Conservation (phyloP, 2,329 filamentous ascomycete genomes). For the Cladobotryum mycophilum region DNA sequence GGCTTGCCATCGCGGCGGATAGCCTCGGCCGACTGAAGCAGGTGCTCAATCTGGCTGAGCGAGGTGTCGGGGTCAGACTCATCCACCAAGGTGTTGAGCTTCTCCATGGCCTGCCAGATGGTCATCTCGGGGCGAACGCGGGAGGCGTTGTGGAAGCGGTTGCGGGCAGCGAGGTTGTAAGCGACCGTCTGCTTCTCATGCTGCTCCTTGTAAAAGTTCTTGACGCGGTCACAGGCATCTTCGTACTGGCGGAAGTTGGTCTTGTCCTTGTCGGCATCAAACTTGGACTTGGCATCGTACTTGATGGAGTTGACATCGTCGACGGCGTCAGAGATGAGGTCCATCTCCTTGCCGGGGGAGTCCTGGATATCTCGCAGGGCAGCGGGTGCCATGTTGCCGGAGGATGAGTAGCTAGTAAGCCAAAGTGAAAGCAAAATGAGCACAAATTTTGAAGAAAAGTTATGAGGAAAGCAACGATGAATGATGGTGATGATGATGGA, state of each 20-base stretch:
- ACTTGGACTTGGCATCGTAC: constrained; percentile 50
- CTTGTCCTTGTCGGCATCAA: constrained; percentile 73
- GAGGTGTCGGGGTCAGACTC: constrained; percentile 86
- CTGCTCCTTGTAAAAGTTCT: constrained; percentile 75
- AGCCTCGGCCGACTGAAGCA: constrained; percentile 82
- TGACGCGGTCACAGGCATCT: constrained; percentile 75
- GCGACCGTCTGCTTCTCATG: constrained; percentile 68
- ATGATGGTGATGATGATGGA: too few relatives aligned
- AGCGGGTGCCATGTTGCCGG: constrained; percentile 20
- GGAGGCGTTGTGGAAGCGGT: constrained; percentile 48
- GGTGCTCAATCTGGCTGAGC: constrained; percentile 82
- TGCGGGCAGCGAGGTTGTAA: constrained; percentile 78
- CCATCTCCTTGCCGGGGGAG: constrained; percentile 30
- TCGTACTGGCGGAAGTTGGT: constrained; percentile 76
- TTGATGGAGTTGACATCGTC: constrained; percentile 51
- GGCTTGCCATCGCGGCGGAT: constrained; percentile 81
- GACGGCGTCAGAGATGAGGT: constrained; percentile 42
- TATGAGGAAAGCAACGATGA: too few relatives aligned
- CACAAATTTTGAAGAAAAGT: too few relatives aligned
- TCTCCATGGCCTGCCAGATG: constrained; percentile 88
- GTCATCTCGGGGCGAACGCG: constrained; percentile 65
- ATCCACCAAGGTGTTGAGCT: constrained; percentile 84
- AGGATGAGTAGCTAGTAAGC: not conserved
- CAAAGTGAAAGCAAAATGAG: too few relatives aligned
- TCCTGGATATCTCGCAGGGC: constrained; percentile 14